Conservation (phyloP, 805 yeast genomes). For the Spathaspora passalidarum region DNA sequence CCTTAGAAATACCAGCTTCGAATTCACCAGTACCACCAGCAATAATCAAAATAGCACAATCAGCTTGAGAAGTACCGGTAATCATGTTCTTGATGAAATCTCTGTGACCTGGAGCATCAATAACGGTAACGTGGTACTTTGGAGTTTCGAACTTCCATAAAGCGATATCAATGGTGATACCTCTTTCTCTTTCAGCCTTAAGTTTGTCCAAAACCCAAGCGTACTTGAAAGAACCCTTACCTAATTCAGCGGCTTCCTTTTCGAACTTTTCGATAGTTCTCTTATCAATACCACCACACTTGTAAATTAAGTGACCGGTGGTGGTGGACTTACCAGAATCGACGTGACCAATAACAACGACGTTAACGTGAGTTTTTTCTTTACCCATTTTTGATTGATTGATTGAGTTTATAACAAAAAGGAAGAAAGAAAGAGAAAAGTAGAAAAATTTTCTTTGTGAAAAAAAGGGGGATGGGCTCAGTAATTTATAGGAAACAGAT, state of each 20-base stretch:
- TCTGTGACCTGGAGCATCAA: slow-evolving; percentile 96
- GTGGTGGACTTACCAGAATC: slow-evolving; percentile 91
- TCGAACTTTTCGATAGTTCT: slow-evolving; percentile 98
- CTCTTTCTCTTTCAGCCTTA: slow-evolving; percentile 96
- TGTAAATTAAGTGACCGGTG: slow-evolving; percentile 98
- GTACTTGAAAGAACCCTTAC: slow-evolving; percentile 96
- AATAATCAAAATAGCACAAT: slow-evolving; percentile 85
- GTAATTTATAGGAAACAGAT: background rate
- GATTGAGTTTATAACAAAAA: slow-evolving; percentile 18
- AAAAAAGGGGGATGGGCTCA: background rate
- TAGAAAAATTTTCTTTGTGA: slow-evolving; percentile 3
- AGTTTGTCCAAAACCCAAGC: slow-evolving; percentile 97
- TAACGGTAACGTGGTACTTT: slow-evolving; percentile 84
- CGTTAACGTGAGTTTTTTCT: slow-evolving; percentile 98
- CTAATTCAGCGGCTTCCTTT: slow-evolving; percentile 96
- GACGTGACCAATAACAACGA: slow-evolving; percentile 99
- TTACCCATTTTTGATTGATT: slow-evolving; percentile 68
- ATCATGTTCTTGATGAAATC: slow-evolving; percentile 96
- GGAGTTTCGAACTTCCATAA: slow-evolving; percentile 92
- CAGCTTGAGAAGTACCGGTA: slow-evolving; percentile 94
- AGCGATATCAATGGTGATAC: slow-evolving; percentile 94
- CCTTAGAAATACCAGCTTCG: slow-evolving; percentile 94
- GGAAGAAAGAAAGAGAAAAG: slow-evolving; percentile 7
- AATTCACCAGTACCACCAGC: slow-evolving; percentile 94
- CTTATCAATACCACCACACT: slow-evolving; percentile 99